Conservation (phyloP, 345 rosid genomes). For the Stellera chamaejasme region DNA sequence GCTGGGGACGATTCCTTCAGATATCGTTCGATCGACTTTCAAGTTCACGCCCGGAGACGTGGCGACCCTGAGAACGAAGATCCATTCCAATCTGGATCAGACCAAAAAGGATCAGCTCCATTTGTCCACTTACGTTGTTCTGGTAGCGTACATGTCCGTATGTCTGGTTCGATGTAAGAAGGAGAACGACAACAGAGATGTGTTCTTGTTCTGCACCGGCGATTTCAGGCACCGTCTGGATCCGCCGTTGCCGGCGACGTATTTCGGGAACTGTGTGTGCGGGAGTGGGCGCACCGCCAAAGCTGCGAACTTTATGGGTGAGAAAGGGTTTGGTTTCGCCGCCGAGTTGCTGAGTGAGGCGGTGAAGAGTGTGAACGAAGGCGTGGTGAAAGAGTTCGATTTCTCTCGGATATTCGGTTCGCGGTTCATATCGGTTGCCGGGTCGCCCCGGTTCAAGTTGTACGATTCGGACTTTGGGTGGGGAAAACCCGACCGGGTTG, state of each 20-base stretch:
- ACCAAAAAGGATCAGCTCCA: background rate
- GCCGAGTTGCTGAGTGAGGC: background rate
- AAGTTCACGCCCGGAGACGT: conserved; percentile 19
- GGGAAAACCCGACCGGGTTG: conserved; percentile 28
- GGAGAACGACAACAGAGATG: conserved; percentile 4
- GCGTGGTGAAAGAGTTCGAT: background rate
- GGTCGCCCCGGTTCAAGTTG: conserved; percentile 18
- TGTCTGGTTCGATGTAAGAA: conserved; percentile 20
- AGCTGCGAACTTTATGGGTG: background rate
- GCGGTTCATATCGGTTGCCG: background rate
- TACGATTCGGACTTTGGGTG: conserved; percentile 34
- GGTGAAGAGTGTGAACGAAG: background rate
- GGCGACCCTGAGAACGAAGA: conserved; percentile 19
- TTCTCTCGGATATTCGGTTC: background rate
- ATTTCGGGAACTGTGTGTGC: conserved; percentile 32
- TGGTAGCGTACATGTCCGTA: conserved; percentile 17
- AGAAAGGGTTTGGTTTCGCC: background rate
- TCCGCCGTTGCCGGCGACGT: conserved; percentile 31
- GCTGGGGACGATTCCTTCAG: background rate
- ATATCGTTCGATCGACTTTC: conserved; percentile 21
- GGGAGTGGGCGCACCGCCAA: background rate
- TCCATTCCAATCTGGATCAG: background rate
- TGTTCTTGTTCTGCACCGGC: conserved; percentile 17
- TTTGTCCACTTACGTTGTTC: conserved; percentile 27
- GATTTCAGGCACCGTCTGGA: conserved; percentile 28